Conservation (phyloP, 2,329 filamentous ascomycete genomes). For the Colletotrichum tropicicola region DNA sequence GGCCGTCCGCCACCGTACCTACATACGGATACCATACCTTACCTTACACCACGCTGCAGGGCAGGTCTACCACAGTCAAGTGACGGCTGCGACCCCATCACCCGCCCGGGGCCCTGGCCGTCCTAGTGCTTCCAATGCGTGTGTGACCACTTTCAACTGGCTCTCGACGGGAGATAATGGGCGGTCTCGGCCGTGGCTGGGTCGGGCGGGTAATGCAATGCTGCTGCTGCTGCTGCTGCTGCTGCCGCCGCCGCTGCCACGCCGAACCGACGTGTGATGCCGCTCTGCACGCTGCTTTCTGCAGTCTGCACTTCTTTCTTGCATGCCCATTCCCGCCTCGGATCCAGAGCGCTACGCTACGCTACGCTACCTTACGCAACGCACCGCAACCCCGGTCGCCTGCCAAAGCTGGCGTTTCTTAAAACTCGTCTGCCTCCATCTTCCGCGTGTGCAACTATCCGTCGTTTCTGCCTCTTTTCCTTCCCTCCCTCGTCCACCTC, state of each 20-base stretch:
- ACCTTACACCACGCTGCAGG: too few species aligned
- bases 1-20: background rate
- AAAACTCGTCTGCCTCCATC: slow-evolving; percentile 41
- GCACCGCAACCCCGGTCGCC: slow-evolving; percentile 2
- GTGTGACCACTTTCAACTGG: slow-evolving; percentile 36
- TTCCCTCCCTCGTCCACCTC: slow-evolving; percentile 41
- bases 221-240: too few species aligned
- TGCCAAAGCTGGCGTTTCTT: slow-evolving; percentile 29
- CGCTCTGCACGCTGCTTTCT: background rate
- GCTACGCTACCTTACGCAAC: too few species aligned
- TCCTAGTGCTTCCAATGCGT: slow-evolving; percentile 7
- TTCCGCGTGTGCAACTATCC: slow-evolving; percentile 12
- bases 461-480: slow-evolving; percentile 39
- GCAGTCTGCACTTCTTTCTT: slow-evolving; percentile 30
- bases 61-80: slow-evolving; percentile 24
- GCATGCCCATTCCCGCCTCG: slow-evolving; percentile 12
- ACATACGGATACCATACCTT: too few species aligned
- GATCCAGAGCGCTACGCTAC: slow-evolving; percentile 6
- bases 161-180: slow-evolving; percentile 33
- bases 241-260: background rate
- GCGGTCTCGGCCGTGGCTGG: slow-evolving; percentile 45
- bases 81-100: slow-evolving; percentile 14
- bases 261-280: slow-evolving; percentile 19
- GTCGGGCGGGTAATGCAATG: slow-evolving; percentile 14
- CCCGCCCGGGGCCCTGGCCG: background rate